Base-by-base conservation (phyloP, 371 early-diverging fungal species). In the Zychaea mexicana region DNA sequence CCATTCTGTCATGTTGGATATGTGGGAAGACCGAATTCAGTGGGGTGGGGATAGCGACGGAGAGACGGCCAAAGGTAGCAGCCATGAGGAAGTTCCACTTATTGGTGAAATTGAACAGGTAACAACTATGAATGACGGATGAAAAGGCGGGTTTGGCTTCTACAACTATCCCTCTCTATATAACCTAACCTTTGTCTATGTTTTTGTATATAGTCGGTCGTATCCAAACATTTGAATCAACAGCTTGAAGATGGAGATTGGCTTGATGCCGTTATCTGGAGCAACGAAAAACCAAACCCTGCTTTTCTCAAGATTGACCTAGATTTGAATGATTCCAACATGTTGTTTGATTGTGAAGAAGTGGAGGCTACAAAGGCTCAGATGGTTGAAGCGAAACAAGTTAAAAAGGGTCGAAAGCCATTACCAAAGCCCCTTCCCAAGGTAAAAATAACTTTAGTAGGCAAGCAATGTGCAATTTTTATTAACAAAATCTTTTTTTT, bases 1-100 rank as follows among this genome's bases (percentile, higher is more conserved):
- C 64, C 81, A 84, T 59, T 82, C 92, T 1, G 69, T 94, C 22
- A 80, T 90, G 66, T 69, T 93, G 49, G 94, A 92, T 32, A 63
- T 72, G 8, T 96, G 97, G 97, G 95, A 96, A 66, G 88, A 91
- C 36, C 76, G 85, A 12, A 89, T 96, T 55, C 52, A 90, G 17
- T 96, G 97, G 97, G 88, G 87, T 21, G 87, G 17, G 69, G 70
- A 21, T 30, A 58, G 59, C 45, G 59, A 58, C 26, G 45, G 45
- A 24, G 45, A 58, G 17, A 17, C 19, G 24, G 22, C 8, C 22
- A 24, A 49, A 7, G n/a, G 42, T 42, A 42, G 15, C n/a, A 42
- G n/a, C n/a, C 7, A 42, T 12, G 15, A 42, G 13, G 15, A 12
- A 12, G 42, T 17, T 17, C 13, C 42, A 12, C n/a, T 7, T 4